Percentiles rank a stretch among this genome's conserved stretches.
These are phyloP conservation scores for Trichoderma pleuroti DNA, from an alignment of 2,329 filamentous ascomycete genomes.

Conservation along the genomic window DNA sequence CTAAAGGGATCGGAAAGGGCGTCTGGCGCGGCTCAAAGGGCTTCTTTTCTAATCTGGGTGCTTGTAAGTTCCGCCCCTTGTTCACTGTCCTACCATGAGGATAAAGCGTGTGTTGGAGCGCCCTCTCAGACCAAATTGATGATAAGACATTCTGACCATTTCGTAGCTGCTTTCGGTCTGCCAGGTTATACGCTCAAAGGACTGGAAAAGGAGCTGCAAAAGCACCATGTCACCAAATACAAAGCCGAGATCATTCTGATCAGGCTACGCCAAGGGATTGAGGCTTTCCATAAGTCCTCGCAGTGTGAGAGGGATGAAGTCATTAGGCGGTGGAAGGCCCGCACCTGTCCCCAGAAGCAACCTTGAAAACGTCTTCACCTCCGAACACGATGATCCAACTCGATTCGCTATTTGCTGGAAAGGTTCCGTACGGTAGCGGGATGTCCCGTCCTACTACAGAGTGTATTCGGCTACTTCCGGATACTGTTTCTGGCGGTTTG, in stretches of 20 bases:
- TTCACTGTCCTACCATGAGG: not conserved
- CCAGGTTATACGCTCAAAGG: constrained; percentile 53
- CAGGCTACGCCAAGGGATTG: constrained; percentile 30
- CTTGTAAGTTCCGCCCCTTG: constrained; percentile 22
- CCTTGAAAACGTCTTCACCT: not conserved
- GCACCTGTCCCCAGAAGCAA: not conserved
- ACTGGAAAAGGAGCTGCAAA: constrained; percentile 46
- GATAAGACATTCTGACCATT: constrained; percentile 9
- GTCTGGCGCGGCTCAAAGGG: constrained; percentile 43
- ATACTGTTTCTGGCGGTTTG: not conserved
- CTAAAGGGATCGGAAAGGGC: constrained; percentile 60
- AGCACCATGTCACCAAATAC: constrained; percentile 31
- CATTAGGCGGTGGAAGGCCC: constrained; percentile 28
- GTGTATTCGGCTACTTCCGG: not conserved
- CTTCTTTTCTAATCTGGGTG: constrained; percentile 44
- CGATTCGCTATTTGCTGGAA: not conserved
- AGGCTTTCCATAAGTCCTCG: constrained; percentile 27
- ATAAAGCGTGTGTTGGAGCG: not conserved
- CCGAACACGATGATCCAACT: not conserved
- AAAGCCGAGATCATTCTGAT: constrained; percentile 35
- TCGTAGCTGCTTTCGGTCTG: constrained; percentile 43
- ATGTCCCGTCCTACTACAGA: not conserved
- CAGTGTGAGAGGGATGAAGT: constrained; percentile 25
- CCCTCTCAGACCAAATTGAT: not conserved
- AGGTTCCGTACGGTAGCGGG: not conserved